Percentiles rank a stretch among this genome's conserved stretches.
phyloP scores from a whole-genome alignment of 257 asterid species.

The Plantago ovata region DNA sequence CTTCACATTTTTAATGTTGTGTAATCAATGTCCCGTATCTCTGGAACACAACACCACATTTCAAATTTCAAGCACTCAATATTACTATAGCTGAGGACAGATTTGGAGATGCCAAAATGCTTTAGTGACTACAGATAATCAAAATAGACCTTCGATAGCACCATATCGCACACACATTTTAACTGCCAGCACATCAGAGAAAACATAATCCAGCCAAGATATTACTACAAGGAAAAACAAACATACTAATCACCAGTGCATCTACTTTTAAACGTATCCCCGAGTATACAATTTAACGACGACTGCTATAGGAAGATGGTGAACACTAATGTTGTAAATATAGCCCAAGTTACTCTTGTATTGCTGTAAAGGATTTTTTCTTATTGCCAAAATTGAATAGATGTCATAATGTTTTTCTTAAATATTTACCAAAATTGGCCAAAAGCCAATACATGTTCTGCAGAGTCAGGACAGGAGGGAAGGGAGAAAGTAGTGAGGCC shows the following conservation, averaged over 20 bases:
- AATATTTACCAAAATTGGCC: neutral
- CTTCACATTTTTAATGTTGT: neutral
- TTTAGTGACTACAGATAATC: slow-evolving; percentile 7
- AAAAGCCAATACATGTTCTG: neutral
- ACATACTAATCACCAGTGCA: neutral
- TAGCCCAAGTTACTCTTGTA: too few relatives aligned
- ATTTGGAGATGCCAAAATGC: neutral
- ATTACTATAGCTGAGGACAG: neutral
- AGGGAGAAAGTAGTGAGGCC: slow-evolving; percentile 16
- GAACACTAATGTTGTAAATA: too few relatives aligned
- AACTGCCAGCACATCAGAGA: neutral
- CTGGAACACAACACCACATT: neutral
- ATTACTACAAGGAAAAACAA: slow-evolving; percentile 3
- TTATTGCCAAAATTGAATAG: too few relatives aligned
- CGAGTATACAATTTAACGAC: neutral
- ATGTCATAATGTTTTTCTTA: slow-evolving; percentile 1
- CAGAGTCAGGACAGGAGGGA: slow-evolving; percentile 2
- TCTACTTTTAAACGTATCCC: neutral
- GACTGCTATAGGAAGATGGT: neutral
- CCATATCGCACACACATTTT: slow-evolving; percentile 5
- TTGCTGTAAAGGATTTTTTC: too few relatives aligned
- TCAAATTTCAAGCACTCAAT: neutral
- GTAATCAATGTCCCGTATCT: neutral
- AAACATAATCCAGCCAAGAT: slow-evolving; percentile 5
- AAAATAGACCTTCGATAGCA: slow-evolving; percentile 7